Conservation (phyloP, 2,329 filamentous ascomycete species). For the Epicoccum nigrum region DNA sequence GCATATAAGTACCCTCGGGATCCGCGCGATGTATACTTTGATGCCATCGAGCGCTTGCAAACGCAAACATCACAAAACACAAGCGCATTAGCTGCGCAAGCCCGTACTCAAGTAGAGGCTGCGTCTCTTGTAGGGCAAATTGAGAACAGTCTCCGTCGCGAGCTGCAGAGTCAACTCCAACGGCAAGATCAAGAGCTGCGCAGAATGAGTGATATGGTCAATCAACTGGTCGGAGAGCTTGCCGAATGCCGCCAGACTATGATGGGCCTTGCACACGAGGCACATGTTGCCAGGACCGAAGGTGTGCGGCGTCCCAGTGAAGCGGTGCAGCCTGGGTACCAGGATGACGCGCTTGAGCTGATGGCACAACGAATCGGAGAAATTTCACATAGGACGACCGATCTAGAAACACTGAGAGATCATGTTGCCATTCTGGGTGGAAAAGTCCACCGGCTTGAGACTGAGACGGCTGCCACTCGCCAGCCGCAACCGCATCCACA, state of each 20-base stretch:
- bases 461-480: background rate
- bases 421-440: slow-evolving; percentile 57
- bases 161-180: slow-evolving; percentile 40
- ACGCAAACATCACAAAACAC: slow-evolving; percentile 57
- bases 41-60: slow-evolving; percentile 54
- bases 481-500: background rate
- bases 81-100: slow-evolving; percentile 41
- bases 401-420: slow-evolving; percentile 55
- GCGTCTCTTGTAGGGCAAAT: slow-evolving; percentile 35
- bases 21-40: slow-evolving; percentile 41
- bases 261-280: slow-evolving; percentile 46
- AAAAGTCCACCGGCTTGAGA: slow-evolving; percentile 46
- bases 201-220: slow-evolving; percentile 49
- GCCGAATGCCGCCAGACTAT: slow-evolving; percentile 46
- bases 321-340: slow-evolving; percentile 20
- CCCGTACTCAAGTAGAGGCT: slow-evolving; percentile 38
- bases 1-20: slow-evolving; percentile 39
- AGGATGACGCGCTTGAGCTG: slow-evolving; percentile 52
- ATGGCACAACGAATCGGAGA: slow-evolving; percentile 51
- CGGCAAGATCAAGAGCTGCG: slow-evolving; percentile 43
- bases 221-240: slow-evolving; percentile 51
- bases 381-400: slow-evolving; percentile 52
- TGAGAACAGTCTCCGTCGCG: slow-evolving; percentile 48
- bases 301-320: slow-evolving; percentile 23
- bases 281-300: slow-evolving; percentile 30